A percentile compares a stretch with the other conserved stretches of the same genome.
phyloP scores from a whole-genome alignment of 2,329 filamentous ascomycete species.

The Akanthomyces dipterigenus region DNA sequence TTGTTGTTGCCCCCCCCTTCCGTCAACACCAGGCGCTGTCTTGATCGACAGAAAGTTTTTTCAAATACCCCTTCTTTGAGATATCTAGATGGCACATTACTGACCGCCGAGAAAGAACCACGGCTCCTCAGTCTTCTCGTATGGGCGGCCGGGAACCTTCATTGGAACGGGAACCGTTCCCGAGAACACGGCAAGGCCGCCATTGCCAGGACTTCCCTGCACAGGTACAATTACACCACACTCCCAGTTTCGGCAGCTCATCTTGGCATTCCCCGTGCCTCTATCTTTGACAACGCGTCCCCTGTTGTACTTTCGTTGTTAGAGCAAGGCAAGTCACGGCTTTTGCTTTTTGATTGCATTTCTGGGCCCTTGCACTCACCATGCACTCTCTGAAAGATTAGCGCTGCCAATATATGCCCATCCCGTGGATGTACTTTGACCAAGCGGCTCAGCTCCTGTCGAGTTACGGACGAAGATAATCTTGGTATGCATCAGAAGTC shows the following conservation, averaged over 20 bases:
- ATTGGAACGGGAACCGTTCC: slow-evolving; percentile 58
- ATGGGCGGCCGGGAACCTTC: slow-evolving; percentile 47
- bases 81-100: not conserved
- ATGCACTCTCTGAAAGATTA: slow-evolving; percentile 89
- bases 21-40: not conserved
- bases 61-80: not conserved
- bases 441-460: not conserved
- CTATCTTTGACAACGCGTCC: slow-evolving; percentile 69
- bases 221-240: slow-evolving; percentile 71
- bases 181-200: slow-evolving; percentile 39
- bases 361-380: slow-evolving; percentile 48
- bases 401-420: slow-evolving; percentile 89
- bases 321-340: not conserved
- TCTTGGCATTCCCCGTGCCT: slow-evolving; percentile 58
- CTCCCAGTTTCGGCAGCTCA: slow-evolving; percentile 91
- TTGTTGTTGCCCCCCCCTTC: not conserved
- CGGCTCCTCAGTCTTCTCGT: slow-evolving; percentile 33
- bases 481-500: slow-evolving; percentile 86
- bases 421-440: slow-evolving; percentile 29
- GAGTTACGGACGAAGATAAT: slow-evolving; percentile 45
- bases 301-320: slow-evolving; percentile 40
- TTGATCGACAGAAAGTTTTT: not conserved
- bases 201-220: not conserved
- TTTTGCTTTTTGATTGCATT: slow-evolving; percentile 12
- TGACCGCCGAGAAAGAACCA: slow-evolving; percentile 33